Conservation (phyloP, 2,329 filamentous ascomycete genomes). For the Nectriaceae sp. region DNA sequence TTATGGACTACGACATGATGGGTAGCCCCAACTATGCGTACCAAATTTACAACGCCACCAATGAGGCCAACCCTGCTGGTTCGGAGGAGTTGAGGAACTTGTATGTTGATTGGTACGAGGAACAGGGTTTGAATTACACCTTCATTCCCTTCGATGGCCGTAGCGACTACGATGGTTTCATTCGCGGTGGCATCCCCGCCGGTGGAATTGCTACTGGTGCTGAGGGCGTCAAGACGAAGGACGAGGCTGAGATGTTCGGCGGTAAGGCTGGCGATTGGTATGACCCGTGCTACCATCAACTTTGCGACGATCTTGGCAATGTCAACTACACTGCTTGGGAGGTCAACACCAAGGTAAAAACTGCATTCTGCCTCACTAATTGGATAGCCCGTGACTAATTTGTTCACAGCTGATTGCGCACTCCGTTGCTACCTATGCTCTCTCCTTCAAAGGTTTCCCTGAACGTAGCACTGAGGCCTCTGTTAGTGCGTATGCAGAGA, state of each 20-base stretch:
- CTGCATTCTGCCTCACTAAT: not conserved
- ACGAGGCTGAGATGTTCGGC: conserved; percentile 69
- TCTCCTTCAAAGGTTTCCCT: conserved; percentile 67
- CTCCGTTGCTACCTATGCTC: conserved; percentile 69
- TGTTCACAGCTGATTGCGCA: conserved; percentile 62
- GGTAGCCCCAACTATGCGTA: conserved; percentile 67
- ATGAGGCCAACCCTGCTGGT: conserved; percentile 68
- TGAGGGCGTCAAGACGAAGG: conserved; percentile 71
- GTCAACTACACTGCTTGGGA: conserved; percentile 63
- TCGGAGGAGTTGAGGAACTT: conserved; percentile 69
- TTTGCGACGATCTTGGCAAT: conserved; percentile 61
- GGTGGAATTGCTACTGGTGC: conserved; percentile 79
- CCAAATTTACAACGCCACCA: conserved; percentile 72
- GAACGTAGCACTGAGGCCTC: conserved; percentile 43
- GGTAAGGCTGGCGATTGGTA: conserved; percentile 64
- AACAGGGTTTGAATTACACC: conserved; percentile 64
- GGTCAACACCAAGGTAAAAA: conserved; percentile 58
- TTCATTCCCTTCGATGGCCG: conserved; percentile 77
- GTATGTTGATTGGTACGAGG: conserved; percentile 67
- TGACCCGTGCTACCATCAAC: conserved; percentile 62
- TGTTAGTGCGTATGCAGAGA: conserved; percentile 34
- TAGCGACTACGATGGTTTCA: conserved; percentile 79
- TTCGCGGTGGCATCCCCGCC: conserved; percentile 69
- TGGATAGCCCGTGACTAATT: conserved; percentile 22
- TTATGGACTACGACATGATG: conserved; percentile 73